A percentile compares a stretch with the other conserved stretches of the same genome.
Conservation (phyloP, 306 rosid species). For the Hippophae rhamnoides region DNA sequence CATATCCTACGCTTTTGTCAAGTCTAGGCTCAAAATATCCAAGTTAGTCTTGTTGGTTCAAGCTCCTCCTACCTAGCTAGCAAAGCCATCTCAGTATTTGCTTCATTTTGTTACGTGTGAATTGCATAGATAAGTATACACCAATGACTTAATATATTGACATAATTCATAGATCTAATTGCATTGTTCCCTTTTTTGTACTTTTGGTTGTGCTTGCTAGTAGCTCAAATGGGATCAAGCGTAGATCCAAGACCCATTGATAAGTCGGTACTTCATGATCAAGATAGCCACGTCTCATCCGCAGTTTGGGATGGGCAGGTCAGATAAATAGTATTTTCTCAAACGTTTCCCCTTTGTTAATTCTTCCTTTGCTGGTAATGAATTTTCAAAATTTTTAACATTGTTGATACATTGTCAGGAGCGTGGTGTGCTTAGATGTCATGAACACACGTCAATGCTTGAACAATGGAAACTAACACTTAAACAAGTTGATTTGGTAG, state of each 20-base stretch:
- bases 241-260: slow-evolving; percentile 73
- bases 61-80: neutral
- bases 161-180: slow-evolving; percentile 8
- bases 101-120: neutral
- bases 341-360: neutral
- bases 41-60: neutral
- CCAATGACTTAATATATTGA: slow-evolving; percentile 7
- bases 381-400: neutral
- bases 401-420: slow-evolving; percentile 39
- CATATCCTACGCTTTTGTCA: neutral
- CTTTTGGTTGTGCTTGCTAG: slow-evolving; percentile 18
- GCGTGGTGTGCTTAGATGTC: slow-evolving; percentile 89
- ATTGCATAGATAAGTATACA: neutral
- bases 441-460: slow-evolving; percentile 89
- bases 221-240: slow-evolving; percentile 41
- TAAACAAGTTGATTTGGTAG: slow-evolving; percentile 63
- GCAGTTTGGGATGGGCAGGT: slow-evolving; percentile 97
- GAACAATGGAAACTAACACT: slow-evolving; percentile 84
- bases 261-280: slow-evolving; percentile 70
- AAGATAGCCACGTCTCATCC: slow-evolving; percentile 87
- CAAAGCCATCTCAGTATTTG: neutral
- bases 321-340: slow-evolving; percentile 5
- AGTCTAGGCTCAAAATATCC: neutral
- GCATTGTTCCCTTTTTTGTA: slow-evolving; percentile 6
- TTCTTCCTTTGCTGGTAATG: neutral